Conservation (phyloP, 345 rosid genomes). For the Eucalyptus cloeziana region DNA sequence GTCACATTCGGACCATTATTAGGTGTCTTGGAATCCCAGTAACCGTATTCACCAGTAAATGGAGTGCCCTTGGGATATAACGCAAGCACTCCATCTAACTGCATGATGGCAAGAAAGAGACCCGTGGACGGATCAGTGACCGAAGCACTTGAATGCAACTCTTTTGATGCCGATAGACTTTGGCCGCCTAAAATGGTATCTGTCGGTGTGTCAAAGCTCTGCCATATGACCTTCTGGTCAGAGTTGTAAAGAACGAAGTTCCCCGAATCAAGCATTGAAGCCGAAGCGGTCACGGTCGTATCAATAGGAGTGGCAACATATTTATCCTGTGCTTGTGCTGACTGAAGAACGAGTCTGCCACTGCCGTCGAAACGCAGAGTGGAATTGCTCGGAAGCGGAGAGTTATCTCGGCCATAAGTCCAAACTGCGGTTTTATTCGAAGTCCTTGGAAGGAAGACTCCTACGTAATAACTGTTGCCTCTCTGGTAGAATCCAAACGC, state of each 20-base stretch:
- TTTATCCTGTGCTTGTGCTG: not conserved
- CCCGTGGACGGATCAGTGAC: slow-evolving; percentile 3
- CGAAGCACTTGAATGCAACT: slow-evolving; percentile 2
- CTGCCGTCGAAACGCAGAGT: not conserved
- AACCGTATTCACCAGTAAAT: not conserved
- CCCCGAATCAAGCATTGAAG: slow-evolving; percentile 11
- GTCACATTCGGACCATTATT: not conserved
- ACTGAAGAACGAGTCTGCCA: not conserved
- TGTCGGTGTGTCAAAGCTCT: slow-evolving; percentile 11
- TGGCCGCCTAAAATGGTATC: slow-evolving; percentile 18
- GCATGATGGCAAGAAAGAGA: slow-evolving; percentile 3
- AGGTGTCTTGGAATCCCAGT: not conserved
- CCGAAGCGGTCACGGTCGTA: not conserved
- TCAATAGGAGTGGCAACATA: not conserved
- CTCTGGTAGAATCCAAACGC: slow-evolving; percentile 12
- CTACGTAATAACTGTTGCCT: slow-evolving; percentile 1
- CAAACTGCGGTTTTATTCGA: slow-evolving; percentile 1
- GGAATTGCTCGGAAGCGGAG: not conserved
- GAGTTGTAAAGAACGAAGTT: slow-evolving; percentile 2
- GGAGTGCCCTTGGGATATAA: not conserved
- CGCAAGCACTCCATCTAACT: slow-evolving; percentile 9
- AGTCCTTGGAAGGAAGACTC: not conserved
- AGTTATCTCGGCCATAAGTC: slow-evolving; percentile 10
- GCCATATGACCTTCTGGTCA: not conserved
- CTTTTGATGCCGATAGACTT: not conserved